A percentile compares a stretch with the other conserved stretches of the same genome.
These are phyloP conservation scores for Mucor lusitanicus DNA, from an alignment of 371 early-diverging fungal species.

Conservation along the genomic window DNA sequence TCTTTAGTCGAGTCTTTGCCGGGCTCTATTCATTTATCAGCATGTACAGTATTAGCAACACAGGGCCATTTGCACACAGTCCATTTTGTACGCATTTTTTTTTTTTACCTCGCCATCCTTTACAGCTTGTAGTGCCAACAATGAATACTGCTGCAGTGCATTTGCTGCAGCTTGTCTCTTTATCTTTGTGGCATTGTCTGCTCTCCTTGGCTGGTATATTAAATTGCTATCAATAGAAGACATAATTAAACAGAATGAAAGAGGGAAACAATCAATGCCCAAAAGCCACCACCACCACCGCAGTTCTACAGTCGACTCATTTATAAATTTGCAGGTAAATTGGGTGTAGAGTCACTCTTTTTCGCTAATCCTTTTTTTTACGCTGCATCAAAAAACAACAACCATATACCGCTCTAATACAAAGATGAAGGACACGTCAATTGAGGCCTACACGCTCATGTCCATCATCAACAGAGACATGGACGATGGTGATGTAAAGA, in stretches of 20 bases:
- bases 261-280: background rate
- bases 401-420: background rate
- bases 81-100: background rate
- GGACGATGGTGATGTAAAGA: conserved; percentile 44
- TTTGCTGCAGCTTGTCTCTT: conserved; percentile 30
- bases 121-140: conserved; percentile 21
- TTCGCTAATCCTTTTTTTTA: background rate
- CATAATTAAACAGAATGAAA: background rate
- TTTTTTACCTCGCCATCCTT: conserved; percentile 26
- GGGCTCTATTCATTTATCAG: conserved; percentile 19
- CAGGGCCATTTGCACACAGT: background rate
- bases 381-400: no score
- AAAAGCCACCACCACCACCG: background rate
- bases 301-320: background rate
- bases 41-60: background rate
- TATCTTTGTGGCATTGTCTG: conserved; percentile 20
- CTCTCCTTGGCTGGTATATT: conserved; percentile 16
- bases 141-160: conserved; percentile 27
- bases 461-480: conserved; percentile 43
- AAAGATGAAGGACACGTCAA: conserved; percentile 15
- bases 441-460: conserved; percentile 45
- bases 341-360: background rate
- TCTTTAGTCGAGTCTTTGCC: conserved; percentile 30
- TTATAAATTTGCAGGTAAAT: background rate
- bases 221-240: conserved; percentile 2